Percentiles rank a stretch among this genome's conserved stretches.
Conservation (phyloP, 208 protist species). For the Trichomonas gallinae region DNA sequence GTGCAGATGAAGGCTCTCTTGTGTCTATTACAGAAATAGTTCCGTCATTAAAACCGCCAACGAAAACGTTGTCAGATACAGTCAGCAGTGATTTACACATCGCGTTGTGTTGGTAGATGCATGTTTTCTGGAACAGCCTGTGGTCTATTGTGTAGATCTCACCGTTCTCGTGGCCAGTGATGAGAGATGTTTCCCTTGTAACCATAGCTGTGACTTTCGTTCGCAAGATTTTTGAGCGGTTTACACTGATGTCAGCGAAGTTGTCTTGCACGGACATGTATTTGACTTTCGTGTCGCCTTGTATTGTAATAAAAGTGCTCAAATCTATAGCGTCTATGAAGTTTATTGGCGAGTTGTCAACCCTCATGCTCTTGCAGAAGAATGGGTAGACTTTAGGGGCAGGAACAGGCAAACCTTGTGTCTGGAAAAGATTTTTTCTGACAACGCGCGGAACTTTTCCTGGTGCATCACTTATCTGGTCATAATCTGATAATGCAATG, state of each 20-base stretch:
- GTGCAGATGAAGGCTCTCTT: background rate
- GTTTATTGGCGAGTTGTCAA: background rate
- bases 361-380: background rate
- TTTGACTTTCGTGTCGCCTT: background rate
- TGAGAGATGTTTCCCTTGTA: background rate
- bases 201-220: background rate
- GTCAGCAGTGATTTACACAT: background rate
- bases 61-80: background rate
- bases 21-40: background rate
- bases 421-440: background rate
- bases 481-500: background rate
- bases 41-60: background rate
- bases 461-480: background rate
- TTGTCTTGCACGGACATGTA: background rate
- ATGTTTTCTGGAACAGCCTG: background rate
- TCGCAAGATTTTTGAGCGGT: background rate
- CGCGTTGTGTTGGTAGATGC: background rate
- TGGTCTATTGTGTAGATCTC: background rate
- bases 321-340: background rate
- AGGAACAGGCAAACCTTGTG: background rate
- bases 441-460: background rate
- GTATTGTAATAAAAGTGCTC: background rate
- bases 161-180: background rate
- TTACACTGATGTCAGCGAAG: background rate
- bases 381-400: background rate